Evolutionary conservation across 441 rosid species (phyloP).

Genomic region (Omphalea diandra): DNA sequence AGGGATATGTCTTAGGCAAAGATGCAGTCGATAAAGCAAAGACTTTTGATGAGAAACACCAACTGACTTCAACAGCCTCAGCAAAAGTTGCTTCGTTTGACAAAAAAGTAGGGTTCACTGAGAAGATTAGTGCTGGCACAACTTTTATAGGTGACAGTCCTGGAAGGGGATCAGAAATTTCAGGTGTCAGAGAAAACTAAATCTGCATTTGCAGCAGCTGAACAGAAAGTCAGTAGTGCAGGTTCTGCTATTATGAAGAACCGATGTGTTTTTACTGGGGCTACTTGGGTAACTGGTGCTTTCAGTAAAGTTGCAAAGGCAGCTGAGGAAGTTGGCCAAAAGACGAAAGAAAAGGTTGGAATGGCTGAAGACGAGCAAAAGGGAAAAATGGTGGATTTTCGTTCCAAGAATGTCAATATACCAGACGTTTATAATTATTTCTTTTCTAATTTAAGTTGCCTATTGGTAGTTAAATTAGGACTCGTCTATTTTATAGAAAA

Average conservation of each 20-base stretch:
- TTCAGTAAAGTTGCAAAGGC: conserved; percentile 76
- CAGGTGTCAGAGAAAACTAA: conserved; percentile 90
- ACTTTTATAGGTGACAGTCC: conserved; percentile 61
- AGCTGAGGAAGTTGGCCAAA: conserved; percentile 87
- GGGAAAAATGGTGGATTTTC: conserved; percentile 44
- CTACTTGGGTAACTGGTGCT: conserved; percentile 79
- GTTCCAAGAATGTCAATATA: conserved; percentile 15
- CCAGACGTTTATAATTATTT: conserved; percentile 2
- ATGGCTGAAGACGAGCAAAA: conserved; percentile 66
- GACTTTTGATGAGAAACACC: conserved; percentile 77
- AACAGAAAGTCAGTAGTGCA: conserved; percentile 68
- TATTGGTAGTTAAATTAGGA: no score
- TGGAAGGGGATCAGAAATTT: conserved; percentile 83
- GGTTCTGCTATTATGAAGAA: conserved; percentile 87
- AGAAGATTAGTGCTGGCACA: conserved; percentile 67
- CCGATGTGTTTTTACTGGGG: conserved; percentile 59
- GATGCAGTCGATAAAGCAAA: conserved; percentile 75
- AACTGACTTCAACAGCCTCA: conserved; percentile 67
- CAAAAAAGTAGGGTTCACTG: conserved; percentile 72
- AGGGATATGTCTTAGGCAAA: conserved; percentile 80
- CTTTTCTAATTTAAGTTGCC: conserved; percentile 5
- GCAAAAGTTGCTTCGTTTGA: conserved; percentile 74
- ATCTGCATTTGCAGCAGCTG: conserved; percentile 77
- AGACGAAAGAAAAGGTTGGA: conserved; percentile 72
- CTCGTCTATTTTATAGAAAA: no score